Conservation (phyloP, 2,329 filamentous ascomycete species). For the Penicillium capsulatum region DNA sequence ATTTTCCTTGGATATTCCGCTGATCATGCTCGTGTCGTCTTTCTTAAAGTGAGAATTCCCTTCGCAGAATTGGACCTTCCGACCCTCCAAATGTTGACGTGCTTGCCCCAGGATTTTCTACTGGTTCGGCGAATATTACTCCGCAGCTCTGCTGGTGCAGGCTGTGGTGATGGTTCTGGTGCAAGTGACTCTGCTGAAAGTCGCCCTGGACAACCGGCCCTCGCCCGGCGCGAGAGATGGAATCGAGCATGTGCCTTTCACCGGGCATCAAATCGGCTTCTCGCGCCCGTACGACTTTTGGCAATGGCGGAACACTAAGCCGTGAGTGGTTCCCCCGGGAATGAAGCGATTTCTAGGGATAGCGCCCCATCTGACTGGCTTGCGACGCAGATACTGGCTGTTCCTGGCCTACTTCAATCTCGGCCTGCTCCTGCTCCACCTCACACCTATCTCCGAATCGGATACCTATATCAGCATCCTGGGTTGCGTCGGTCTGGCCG, state of each 20-base stretch:
- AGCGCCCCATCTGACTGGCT: constrained; percentile 7
- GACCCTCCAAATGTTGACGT: background rate
- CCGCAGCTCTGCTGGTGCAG: constrained; percentile 56
- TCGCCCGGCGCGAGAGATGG: constrained; percentile 37
- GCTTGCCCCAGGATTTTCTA: constrained; percentile 53
- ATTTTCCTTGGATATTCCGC: constrained; percentile 62
- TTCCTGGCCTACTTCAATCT: constrained; percentile 54
- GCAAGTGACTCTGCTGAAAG: constrained; percentile 57
- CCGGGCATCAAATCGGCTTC: constrained; percentile 27
- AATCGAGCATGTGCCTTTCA: constrained; percentile 43
- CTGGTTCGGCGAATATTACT: constrained; percentile 62
- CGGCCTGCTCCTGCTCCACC: constrained; percentile 49
- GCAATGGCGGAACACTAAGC: constrained; percentile 56
- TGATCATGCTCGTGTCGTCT: constrained; percentile 63
- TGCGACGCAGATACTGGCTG: constrained; percentile 49
- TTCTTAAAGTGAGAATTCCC: constrained; percentile 52
- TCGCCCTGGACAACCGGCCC: constrained; percentile 56
- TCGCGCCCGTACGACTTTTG: constrained; percentile 59
- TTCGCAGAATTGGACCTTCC: constrained; percentile 4
- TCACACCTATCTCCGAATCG: constrained; percentile 46
- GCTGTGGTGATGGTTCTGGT: constrained; percentile 58
- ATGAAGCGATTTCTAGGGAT: background rate
- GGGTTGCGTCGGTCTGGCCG: constrained; percentile 45
- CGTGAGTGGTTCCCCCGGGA: constrained; percentile 42
- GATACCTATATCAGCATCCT: constrained; percentile 43